A percentile compares a stretch with the other conserved stretches of the same genome.
phyloP scores from a whole-genome alignment of 345 rosid species.

The Populus deltoides region DNA sequence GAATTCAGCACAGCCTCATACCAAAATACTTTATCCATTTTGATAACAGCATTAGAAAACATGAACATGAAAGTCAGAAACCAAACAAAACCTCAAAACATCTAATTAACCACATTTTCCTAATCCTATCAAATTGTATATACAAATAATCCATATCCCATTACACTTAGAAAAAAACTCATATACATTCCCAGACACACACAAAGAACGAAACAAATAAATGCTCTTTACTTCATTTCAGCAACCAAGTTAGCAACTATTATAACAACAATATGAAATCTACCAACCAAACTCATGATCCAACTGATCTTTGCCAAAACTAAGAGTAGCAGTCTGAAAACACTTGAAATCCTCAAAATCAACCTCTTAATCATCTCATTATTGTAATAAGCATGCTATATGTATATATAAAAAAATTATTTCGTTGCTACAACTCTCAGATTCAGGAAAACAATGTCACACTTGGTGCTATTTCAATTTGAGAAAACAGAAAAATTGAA shows the following conservation, averaged over 20 bases:
- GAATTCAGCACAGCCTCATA: background rate
- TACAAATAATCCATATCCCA: background rate
- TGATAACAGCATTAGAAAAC: background rate
- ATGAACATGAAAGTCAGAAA: background rate
- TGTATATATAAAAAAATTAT: background rate
- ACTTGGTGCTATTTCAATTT: background rate
- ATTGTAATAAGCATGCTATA: background rate
- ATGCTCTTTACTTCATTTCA: background rate
- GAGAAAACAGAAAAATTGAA: background rate
- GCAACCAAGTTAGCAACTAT: background rate
- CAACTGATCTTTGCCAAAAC: conserved; percentile 91
- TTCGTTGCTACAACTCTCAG: background rate
- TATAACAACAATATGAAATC: background rate
- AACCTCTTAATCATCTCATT: conserved; percentile 20
- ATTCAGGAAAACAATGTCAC: background rate
- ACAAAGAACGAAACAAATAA: background rate
- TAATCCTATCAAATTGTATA: background rate
- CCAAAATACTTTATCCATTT: background rate
- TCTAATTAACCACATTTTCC: background rate
- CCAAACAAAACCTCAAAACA: background rate
- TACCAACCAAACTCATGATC: conserved; percentile 28
- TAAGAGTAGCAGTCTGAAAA: conserved; percentile 69
- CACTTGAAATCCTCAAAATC: conserved; percentile 65
- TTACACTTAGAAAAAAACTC: background rate
- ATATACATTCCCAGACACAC: background rate